Base-by-base conservation (phyloP, 306 rosid genomes). In the Cucumis cinereus region DNA sequence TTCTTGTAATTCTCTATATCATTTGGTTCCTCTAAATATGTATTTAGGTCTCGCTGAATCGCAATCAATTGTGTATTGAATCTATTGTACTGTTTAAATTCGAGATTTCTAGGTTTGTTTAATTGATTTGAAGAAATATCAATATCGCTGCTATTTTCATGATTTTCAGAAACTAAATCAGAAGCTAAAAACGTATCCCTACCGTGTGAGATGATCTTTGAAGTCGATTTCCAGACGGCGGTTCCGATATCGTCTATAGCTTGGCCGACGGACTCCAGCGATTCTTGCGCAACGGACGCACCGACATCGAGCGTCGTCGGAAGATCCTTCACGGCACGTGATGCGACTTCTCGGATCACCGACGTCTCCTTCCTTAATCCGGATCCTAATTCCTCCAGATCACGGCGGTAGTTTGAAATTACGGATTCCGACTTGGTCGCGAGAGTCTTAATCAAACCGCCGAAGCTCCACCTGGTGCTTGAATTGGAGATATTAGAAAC, bases 221-320 rank as follows among this genome's bases (percentile, higher is more conserved):
- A 84, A 81, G 97, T 92, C 77, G 99, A 92, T 24, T 86, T 92
- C 99, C 98, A 94, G 6, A 94, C 96, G 52, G 93, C 79, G 88
- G 50, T 79, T 8, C 99, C 96, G 75, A 94, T 89, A n/a, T 92
- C 96, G 69, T 94, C 99, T 47, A 94, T 92, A 45, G 96, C 99
- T 64, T 94, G 93, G 22, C 98, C 99, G 3, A 94, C 98, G 49
- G 93, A 83, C 83, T 94, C 99, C 7, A 94, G 96, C 78, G 98
- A 94, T 22, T 84, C 93, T 87, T 94, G 99, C 24, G 96, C 99
- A 56, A 92, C 99, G 45, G 96, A 83, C 30, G 99, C 86, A 74
- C 98, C 98, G 43, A 17, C 91, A 40, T 94, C 99, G 4, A 94
- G 85, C 40, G 93, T 89, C 22, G 81, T 66, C 20, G 98, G 98